A percentile compares a stretch with the other conserved stretches of the same genome.
These are phyloP conservation scores for Backusella macrospora DNA, from an alignment of 192 early-diverging fungal genomes.

Conservation along the genomic window DNA sequence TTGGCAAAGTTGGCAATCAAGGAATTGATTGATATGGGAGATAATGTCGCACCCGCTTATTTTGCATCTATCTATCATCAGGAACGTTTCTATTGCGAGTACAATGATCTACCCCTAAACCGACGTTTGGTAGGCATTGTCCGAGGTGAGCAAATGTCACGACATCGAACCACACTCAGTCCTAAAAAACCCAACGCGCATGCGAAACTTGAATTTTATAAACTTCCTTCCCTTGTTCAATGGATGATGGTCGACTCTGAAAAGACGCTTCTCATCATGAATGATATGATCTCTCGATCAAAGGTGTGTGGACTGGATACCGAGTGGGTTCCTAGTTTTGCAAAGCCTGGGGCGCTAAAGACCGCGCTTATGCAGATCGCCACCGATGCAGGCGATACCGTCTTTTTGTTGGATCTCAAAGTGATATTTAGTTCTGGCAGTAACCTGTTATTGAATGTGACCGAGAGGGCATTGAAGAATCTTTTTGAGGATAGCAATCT, in stretches of 20 bases:
- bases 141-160: constrained; percentile 37
- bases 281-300: neutral
- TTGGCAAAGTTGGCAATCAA: constrained; percentile 35
- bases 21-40: constrained; percentile 36
- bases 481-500: constrained; percentile 18
- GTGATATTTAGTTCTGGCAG: constrained; percentile 6
- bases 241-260: constrained; percentile 31
- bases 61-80: constrained; percentile 33
- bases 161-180: constrained; percentile 20
- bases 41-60: constrained; percentile 25
- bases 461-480: constrained; percentile 13
- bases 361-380: constrained; percentile 43
- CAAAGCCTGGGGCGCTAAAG: constrained; percentile 10
- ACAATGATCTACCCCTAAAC: constrained; percentile 19
- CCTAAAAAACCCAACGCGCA: neutral
- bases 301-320: constrained; percentile 33
- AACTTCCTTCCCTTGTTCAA: constrained; percentile 10
- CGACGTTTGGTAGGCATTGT: constrained; percentile 30
- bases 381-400: constrained; percentile 1
- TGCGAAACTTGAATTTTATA: constrained; percentile 3
- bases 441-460: neutral
- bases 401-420: constrained; percentile 36
- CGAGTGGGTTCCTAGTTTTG: constrained; percentile 41
- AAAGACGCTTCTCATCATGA: constrained; percentile 16
- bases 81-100: constrained; percentile 20